phyloP scores from a whole-genome alignment of 441 rosid genomes.

The Euphorbia schlechtendalii region DNA sequence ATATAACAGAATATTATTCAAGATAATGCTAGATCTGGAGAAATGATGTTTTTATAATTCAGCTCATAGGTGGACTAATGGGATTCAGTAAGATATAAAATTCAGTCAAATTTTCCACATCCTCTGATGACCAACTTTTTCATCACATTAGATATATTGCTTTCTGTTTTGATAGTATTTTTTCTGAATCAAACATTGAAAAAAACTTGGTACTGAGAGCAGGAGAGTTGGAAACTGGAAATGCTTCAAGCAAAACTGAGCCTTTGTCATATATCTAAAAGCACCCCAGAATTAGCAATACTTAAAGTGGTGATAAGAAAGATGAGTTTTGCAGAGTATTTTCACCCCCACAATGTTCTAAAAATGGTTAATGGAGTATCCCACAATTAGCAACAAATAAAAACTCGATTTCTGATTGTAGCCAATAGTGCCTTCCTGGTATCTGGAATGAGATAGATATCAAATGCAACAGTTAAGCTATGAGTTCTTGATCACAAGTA shows the following conservation, averaged over 20 bases:
- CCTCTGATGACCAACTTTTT: no score
- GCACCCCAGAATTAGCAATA: constrained; percentile 48
- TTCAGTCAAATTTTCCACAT: no score
- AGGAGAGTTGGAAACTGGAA: constrained; percentile 79
- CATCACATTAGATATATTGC: no score
- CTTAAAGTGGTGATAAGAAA: constrained; percentile 55
- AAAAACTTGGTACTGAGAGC: not conserved
- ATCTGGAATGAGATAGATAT: constrained; percentile 94
- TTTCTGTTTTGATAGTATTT: no score
- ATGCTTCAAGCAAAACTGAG: constrained; percentile 67
- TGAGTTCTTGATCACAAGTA: not conserved
- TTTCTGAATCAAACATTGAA: constrained; percentile 8
- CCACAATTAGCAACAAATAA: constrained; percentile 34
- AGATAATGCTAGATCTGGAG: no score
- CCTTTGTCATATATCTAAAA: constrained; percentile 53
- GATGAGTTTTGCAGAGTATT: constrained; percentile 66
- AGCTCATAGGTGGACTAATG: no score
- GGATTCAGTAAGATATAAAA: no score
- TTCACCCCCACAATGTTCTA: constrained; percentile 77
- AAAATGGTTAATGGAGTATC: constrained; percentile 43
- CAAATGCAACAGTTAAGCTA: constrained; percentile 38
- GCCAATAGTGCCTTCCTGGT: constrained; percentile 98
- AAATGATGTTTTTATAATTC: no score
- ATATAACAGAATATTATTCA: no score
- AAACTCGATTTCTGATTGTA: constrained; percentile 59